Percentiles rank a stretch among this genome's conserved stretches.
These are phyloP conservation scores for Boletus fagicola DNA, from an alignment of 768 basidiomycete genomes.

Conservation along the genomic window DNA sequence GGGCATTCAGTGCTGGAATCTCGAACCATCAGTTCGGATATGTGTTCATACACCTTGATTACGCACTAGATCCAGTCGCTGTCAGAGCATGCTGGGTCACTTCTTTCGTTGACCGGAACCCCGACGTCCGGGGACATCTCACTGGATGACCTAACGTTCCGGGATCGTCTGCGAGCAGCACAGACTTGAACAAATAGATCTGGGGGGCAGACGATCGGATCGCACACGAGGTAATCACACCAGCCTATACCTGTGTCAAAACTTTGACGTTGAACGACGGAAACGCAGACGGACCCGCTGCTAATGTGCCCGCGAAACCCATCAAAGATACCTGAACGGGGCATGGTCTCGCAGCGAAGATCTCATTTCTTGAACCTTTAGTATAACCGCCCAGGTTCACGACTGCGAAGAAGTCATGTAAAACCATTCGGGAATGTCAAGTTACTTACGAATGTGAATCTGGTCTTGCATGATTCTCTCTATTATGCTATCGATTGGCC, in stretches of 20 bases:
- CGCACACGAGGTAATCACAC: slow-evolving; percentile 49
- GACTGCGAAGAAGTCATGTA: slow-evolving; percentile 28
- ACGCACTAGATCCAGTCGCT: slow-evolving; percentile 47
- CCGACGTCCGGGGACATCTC: slow-evolving; percentile 21
- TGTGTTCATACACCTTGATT: not conserved
- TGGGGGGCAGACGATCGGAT: slow-evolving; percentile 43
- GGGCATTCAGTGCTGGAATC: slow-evolving; percentile 41
- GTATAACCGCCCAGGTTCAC: slow-evolving; percentile 51
- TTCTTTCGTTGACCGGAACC: slow-evolving; percentile 37
- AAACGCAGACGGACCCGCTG: slow-evolving; percentile 29
- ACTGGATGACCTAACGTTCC: not conserved
- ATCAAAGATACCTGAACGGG: slow-evolving; percentile 50
- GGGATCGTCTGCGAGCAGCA: slow-evolving; percentile 20
- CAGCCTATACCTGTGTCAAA: slow-evolving; percentile 34
- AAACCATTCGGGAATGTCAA: not conserved
- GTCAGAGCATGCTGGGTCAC: slow-evolving; percentile 40
- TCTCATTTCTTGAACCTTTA: slow-evolving; percentile 50
- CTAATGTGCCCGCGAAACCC: slow-evolving; percentile 51
- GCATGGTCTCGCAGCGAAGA: slow-evolving; percentile 48
- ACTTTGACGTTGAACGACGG: not conserved
- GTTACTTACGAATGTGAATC: slow-evolving; percentile 45
- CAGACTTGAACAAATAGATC: slow-evolving; percentile 36
- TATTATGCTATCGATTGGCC: slow-evolving; percentile 36
- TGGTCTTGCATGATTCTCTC: slow-evolving; percentile 41
- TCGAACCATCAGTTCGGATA: slow-evolving; percentile 4